Base-by-base conservation (phyloP, 345 rosid species). In the Barbarea vulgaris region DNA sequence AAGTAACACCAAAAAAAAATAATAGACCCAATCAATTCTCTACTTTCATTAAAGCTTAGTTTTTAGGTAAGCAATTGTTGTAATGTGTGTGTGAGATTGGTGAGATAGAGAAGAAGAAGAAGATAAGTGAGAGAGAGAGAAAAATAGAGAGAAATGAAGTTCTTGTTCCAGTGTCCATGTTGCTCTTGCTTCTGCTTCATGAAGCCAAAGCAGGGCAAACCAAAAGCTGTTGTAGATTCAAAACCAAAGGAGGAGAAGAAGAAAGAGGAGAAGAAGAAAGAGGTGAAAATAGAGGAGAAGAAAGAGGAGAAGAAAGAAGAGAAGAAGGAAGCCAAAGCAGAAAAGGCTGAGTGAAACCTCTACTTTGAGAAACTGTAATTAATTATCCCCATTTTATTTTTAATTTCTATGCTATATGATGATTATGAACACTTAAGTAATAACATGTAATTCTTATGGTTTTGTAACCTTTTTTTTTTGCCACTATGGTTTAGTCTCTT, bases 141-240 rank as follows among this genome's bases (percentile, higher is more conserved):
- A n/a, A n/a, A 53, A 39, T 1, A 74, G 51, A 66, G 18, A 65
- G 36, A 79, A 12, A 90, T 90, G 96, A 90, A 90, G 89, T 90
- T 90, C 87, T 84, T 90, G 88, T 90, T 88, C 58, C 96, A 90
- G 71, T 90, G 93, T 37, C 96, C 96, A 54, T 87, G 96, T 37
- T 90, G 96, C 42, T 85, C 93, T 10, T 90, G 96, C 77, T 90
- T 90, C 83, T 90, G 93, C 84, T 88, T 90, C 87, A 30, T 90
- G 91, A 90, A 88, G 84, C 96, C 93, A 22, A 83, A 84, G 83
- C 54, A 42, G 27, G 93, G 89, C 25, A 75, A 80, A 65, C 83
- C 83, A 56, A 79, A 79, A 68, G 60, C 71, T 61, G 60, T 67
- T 54, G 53, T 36, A 37, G 75, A 62, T 67, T 27, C 75, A 44